Evolutionary conservation across 176 grass and related monocot genomes (phyloP).

Genomic region (Pontederia crassipes): DNA sequence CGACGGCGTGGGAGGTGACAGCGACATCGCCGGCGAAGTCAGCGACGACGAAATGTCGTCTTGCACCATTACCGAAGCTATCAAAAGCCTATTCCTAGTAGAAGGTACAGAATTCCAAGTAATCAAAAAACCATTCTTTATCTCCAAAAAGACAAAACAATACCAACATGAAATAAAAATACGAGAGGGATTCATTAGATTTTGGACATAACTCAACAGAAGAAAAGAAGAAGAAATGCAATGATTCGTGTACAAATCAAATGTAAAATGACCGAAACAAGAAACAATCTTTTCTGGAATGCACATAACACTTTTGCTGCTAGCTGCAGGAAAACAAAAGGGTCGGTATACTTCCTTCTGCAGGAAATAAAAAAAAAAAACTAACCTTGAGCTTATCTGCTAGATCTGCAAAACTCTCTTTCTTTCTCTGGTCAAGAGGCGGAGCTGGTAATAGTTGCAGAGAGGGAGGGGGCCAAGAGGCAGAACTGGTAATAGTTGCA

Average conservation of each 20-base stretch:
- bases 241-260: too few relatives aligned
- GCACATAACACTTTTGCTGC: too few relatives aligned
- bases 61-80: not conserved
- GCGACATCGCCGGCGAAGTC: constrained; percentile 12
- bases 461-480: not conserved
- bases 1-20: constrained; percentile 22
- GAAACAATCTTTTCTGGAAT: too few relatives aligned
- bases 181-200: too few relatives aligned
- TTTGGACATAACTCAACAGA: too few relatives aligned
- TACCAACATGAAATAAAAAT: too few relatives aligned
- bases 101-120: not conserved
- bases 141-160: not conserved
- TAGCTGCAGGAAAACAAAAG: too few relatives aligned
- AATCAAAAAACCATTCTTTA: not conserved
- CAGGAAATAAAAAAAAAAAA: constrained; percentile 5
- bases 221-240: too few relatives aligned
- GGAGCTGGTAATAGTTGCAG: not conserved
- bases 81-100: not conserved
- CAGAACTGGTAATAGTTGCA: constrained; percentile 1
- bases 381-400: not conserved
- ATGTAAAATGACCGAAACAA: too few relatives aligned
- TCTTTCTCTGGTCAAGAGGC: not conserved
- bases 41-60: constrained; percentile 10
- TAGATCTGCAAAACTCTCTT: not conserved
- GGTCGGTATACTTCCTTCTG: too few relatives aligned